Conservation (phyloP, 768 basidiomycete species). For the Pleurotus giganteus region DNA sequence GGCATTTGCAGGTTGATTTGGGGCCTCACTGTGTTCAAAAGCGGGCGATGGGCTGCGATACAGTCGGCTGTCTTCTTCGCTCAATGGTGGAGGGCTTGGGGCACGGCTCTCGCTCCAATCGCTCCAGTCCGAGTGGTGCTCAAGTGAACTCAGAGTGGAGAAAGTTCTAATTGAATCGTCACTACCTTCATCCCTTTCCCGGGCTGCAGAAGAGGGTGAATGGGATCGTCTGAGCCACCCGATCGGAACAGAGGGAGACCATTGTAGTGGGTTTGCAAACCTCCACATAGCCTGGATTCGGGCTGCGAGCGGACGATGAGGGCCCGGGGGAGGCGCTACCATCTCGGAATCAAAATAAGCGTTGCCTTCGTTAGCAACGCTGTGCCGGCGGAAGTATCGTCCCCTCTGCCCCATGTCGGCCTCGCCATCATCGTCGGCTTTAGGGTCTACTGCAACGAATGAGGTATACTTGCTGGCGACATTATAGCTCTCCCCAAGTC, state of each 20-base stretch:
- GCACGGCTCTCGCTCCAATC: constrained; percentile 29
- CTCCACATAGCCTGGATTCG: too few species aligned
- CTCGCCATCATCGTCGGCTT: constrained; percentile 22
- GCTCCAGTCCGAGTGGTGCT: constrained; percentile 33
- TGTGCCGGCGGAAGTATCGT: neutral
- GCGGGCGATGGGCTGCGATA: constrained; percentile 15
- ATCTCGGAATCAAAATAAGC: neutral
- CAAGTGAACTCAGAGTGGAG: constrained; percentile 50
- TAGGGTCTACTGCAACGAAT: constrained; percentile 54
- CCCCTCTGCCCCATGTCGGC: too few species aligned
- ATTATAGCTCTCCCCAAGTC: constrained; percentile 49
- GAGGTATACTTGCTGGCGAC: constrained; percentile 52
- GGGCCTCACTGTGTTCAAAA: neutral
- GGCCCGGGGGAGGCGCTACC: neutral
- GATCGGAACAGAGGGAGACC: constrained; percentile 19
- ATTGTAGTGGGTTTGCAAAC: too few species aligned
- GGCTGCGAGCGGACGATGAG: too few species aligned
- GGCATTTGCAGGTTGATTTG: neutral
- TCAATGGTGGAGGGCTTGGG: constrained; percentile 22
- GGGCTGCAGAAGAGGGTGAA: constrained; percentile 1
- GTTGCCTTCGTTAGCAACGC: too few species aligned
- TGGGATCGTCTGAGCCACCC: neutral
- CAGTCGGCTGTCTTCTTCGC: constrained; percentile 20
- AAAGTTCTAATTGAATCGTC: constrained; percentile 32
- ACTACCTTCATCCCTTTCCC: constrained; percentile 19